Conservation (phyloP, 345 rosid genomes). For the Camelina neglecta region DNA sequence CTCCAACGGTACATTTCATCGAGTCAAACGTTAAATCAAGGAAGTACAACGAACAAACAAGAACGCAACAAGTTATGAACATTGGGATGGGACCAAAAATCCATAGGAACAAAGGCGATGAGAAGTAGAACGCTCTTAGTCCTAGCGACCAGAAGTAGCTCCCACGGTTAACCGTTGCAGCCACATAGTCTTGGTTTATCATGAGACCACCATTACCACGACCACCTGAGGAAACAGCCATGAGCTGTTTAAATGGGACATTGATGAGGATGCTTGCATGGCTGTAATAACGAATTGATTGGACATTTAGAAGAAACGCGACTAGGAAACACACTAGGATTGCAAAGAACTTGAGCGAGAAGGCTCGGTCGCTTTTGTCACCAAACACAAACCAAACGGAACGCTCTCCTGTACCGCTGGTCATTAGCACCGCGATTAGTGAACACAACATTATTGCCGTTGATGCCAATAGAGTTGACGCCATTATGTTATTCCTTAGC, state of each 20-base stretch:
- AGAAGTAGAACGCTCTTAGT: constrained; percentile 85
- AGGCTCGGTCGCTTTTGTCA: constrained; percentile 56
- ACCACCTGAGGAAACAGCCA: constrained; percentile 39
- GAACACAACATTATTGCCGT: constrained; percentile 87
- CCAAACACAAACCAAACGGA: constrained; percentile 56
- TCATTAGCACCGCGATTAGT: constrained; percentile 72
- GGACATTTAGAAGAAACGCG: constrained; percentile 71
- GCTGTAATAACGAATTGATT: constrained; percentile 86
- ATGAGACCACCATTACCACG: constrained; percentile 47
- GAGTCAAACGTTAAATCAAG: constrained; percentile 63
- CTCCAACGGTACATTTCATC: constrained; percentile 50
- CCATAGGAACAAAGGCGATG: constrained; percentile 86
- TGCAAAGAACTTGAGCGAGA: constrained; percentile 70
- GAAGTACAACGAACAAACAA: constrained; percentile 67
- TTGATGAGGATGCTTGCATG: constrained; percentile 88
- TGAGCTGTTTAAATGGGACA: constrained; percentile 63
- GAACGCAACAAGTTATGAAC: constrained; percentile 61
- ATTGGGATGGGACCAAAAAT: constrained; percentile 87
- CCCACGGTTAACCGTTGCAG: constrained; percentile 68
- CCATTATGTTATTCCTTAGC: constrained; percentile 90
- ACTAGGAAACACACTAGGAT: constrained; percentile 71
- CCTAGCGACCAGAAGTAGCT: constrained; percentile 95
- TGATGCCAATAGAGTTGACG: constrained; percentile 86
- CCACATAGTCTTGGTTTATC: constrained; percentile 66
- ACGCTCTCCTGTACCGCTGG: constrained; percentile 36